A percentile compares a stretch with the other conserved stretches of the same genome.
These are phyloP conservation scores for Karstenula rhodostoma DNA, from an alignment of 2,329 filamentous ascomycete species.

Conservation along the genomic window DNA sequence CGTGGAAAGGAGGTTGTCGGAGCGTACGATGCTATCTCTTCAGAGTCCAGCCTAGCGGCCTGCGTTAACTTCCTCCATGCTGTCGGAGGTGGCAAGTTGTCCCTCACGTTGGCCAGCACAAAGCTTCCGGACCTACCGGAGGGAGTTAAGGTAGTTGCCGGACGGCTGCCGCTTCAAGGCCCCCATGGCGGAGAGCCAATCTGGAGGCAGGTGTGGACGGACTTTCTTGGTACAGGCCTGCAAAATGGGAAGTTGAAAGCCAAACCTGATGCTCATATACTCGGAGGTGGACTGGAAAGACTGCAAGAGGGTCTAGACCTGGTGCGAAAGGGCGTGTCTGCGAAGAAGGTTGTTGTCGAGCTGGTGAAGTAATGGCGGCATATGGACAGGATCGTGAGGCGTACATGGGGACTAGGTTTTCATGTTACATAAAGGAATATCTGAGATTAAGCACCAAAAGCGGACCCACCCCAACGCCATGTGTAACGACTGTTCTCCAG, in stretches of 20 bases:
- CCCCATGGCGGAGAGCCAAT: conserved; percentile 9
- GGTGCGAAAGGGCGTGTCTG: conserved; percentile 23
- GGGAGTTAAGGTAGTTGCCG: conserved; percentile 7
- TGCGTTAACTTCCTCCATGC: conserved; percentile 18
- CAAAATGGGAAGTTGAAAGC: conserved; percentile 17
- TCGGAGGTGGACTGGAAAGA: conserved; percentile 19
- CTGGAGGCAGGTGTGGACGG: conserved; percentile 19
- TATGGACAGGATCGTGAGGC: background rate
- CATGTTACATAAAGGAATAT: background rate
- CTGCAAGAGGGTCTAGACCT: conserved; percentile 23
- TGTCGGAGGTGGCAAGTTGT: conserved; percentile 19
- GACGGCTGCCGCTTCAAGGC: conserved; percentile 3
- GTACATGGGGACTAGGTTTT: background rate
- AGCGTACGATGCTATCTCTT: conserved; percentile 41
- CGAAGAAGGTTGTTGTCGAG: conserved; percentile 26
- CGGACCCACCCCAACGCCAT: background rate
- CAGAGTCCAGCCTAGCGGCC: conserved; percentile 2
- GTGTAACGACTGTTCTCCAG: background rate
- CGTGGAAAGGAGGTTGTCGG: conserved; percentile 46
- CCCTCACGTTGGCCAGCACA: background rate
- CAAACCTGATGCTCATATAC: conserved; percentile 23
- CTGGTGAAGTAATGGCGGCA: background rate
- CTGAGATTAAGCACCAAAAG: background rate
- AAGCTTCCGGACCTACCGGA: conserved; percentile 6
- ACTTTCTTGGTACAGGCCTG: conserved; percentile 24